These are phyloP conservation scores for Aschersonia sp. DNA, from an alignment of 2,329 filamentous ascomycete genomes.

Conservation along the genomic window DNA sequence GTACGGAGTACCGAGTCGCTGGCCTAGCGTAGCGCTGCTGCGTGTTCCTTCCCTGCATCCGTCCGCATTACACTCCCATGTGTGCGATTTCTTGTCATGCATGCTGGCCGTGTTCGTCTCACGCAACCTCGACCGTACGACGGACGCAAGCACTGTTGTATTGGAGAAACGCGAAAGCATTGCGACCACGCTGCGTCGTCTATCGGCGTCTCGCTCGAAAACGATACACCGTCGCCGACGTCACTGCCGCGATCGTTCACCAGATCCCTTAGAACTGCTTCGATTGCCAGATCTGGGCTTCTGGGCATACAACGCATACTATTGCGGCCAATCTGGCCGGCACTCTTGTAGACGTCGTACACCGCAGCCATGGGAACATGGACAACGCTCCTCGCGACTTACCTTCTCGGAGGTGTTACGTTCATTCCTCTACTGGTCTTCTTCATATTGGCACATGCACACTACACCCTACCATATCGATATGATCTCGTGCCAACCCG, in stretches of 20 bases:
- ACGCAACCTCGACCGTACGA: neutral
- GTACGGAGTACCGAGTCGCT: too few relatives aligned
- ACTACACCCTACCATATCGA: constrained; percentile 50
- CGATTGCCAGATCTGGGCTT: neutral
- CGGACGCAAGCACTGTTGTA: neutral
- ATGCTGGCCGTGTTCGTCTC: neutral
- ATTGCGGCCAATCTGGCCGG: neutral
- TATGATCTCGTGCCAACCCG: constrained; percentile 17
- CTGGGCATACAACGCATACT: neutral
- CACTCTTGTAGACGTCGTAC: neutral
- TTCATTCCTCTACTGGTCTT: constrained; percentile 62
- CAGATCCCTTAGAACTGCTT: neutral
- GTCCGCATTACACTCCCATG: too few relatives aligned
- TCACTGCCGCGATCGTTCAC: neutral
- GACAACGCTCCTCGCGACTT: constrained; percentile 53
- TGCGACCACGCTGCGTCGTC: neutral
- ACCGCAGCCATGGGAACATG: constrained; percentile 31
- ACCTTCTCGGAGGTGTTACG: constrained; percentile 76
- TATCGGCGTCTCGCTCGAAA: neutral
- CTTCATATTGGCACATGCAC: constrained; percentile 48
- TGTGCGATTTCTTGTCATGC: neutral
- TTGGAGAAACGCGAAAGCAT: neutral
- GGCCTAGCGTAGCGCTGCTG: too few relatives aligned
- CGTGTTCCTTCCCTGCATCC: too few relatives aligned
- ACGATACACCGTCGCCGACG: neutral